phyloP scores from a whole-genome alignment of 2,329 filamentous ascomycete genomes.

The Teratosphaeria viscida region DNA sequence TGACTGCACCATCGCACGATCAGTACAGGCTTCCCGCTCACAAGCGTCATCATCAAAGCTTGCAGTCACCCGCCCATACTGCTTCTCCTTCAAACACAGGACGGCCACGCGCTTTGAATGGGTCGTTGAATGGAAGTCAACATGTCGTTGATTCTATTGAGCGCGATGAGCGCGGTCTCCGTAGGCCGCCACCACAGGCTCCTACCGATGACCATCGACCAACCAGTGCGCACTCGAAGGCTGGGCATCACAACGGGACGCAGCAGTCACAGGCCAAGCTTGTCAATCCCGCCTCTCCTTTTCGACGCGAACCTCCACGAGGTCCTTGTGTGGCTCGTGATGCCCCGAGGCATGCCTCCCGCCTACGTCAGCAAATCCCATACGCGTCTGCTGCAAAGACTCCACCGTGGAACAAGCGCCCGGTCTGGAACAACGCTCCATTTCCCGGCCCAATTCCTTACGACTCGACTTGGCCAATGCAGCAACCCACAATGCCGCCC shows the following conservation, averaged over 20 bases:
- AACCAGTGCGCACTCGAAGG: not conserved
- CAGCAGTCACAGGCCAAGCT: not conserved
- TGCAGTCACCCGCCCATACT: not conserved
- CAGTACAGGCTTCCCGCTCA: not conserved
- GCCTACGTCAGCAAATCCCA: not conserved
- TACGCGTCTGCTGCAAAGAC: not conserved
- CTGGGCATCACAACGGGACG: not conserved
- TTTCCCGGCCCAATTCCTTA: not conserved
- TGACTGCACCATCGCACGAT: not conserved
- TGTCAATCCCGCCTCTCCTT: slow-evolving; percentile 3
- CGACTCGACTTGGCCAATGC: not conserved
- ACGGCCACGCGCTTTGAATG: not conserved
- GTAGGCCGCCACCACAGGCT: too few species aligned
- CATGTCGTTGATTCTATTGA: slow-evolving; percentile 2
- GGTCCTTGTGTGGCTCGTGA: not conserved
- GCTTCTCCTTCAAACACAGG: not conserved
- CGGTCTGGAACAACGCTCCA: not conserved
- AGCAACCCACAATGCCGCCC: not conserved
- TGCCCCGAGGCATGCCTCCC: not conserved
- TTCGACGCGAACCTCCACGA: not conserved
- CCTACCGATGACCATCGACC: too few species aligned
- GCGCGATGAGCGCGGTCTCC: not conserved
- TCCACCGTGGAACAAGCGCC: not conserved
- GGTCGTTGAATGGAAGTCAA: not conserved
- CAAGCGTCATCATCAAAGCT: not conserved